Evolutionary conservation across 1,139 yeast species (phyloP).

Genomic region (Blastobotrys raffinosifermentans): DNA sequence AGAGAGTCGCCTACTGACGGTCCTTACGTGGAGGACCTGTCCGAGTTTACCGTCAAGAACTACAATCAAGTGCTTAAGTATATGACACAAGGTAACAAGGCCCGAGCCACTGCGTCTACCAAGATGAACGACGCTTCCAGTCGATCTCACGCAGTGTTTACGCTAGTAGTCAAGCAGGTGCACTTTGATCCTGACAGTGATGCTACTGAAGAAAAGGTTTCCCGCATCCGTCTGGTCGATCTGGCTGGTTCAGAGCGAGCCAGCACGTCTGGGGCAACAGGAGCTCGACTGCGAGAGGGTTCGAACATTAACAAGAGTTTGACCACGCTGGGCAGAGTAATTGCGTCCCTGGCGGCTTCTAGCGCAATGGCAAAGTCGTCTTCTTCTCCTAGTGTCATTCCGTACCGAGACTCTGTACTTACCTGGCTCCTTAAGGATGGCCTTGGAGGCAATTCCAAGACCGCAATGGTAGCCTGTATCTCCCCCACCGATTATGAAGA

Average conservation of each 20-base stretch:
- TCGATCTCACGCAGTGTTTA: slow-evolving; percentile 64
- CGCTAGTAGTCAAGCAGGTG: slow-evolving; percentile 56
- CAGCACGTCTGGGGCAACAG: slow-evolving; percentile 55
- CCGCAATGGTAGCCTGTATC: slow-evolving; percentile 69
- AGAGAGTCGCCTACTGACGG: slow-evolving; percentile 58
- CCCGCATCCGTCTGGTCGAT: slow-evolving; percentile 66
- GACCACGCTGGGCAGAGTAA: slow-evolving; percentile 70
- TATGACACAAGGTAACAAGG: slow-evolving; percentile 43
- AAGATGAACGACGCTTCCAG: slow-evolving; percentile 64
- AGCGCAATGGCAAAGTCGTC: slow-evolving; percentile 7
- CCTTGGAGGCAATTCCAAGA: slow-evolving; percentile 68
- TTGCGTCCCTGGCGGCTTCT: slow-evolving; percentile 49
- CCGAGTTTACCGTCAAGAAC: slow-evolving; percentile 42
- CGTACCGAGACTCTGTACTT: slow-evolving; percentile 66
- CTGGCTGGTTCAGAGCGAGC: slow-evolving; percentile 79
- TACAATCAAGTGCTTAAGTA: slow-evolving; percentile 42
- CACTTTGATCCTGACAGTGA: slow-evolving; percentile 38
- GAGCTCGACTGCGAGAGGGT: slow-evolving; percentile 67
- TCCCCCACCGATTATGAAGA: slow-evolving; percentile 75
- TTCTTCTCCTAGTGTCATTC: slow-evolving; percentile 38
- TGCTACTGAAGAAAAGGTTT: slow-evolving; percentile 52
- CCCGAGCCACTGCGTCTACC: slow-evolving; percentile 64
- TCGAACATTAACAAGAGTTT: slow-evolving; percentile 67
- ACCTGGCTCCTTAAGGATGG: slow-evolving; percentile 71
- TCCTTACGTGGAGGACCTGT: slow-evolving; percentile 63